phyloP scores from a whole-genome alignment of 768 basidiomycete species.

The Collybia mongolica region DNA sequence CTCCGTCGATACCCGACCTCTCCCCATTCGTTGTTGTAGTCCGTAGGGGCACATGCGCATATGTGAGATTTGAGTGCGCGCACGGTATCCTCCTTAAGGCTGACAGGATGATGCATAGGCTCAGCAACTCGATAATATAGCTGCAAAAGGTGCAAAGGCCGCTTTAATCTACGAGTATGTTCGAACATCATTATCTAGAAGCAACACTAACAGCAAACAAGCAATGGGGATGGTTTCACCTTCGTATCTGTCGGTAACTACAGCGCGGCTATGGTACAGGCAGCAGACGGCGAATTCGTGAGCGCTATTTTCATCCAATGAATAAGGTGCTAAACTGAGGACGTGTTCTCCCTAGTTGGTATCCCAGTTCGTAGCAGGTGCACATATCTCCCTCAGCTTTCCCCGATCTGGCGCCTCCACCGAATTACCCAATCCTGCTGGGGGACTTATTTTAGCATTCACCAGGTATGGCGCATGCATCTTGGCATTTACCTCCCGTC shows the following conservation, averaged over 20 bases:
- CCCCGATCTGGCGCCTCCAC: constrained; percentile 41
- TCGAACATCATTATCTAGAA: too few species aligned
- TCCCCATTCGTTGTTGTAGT: constrained; percentile 47
- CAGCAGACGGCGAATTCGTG: constrained; percentile 55
- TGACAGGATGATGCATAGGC: background rate
- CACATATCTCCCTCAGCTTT: constrained; percentile 41
- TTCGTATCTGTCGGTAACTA: constrained; percentile 44
- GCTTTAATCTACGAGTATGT: background rate
- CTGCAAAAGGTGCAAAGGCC: background rate
- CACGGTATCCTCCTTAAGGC: too few species aligned
- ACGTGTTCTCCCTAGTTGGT: constrained; percentile 36
- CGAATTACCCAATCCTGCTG: constrained; percentile 46
- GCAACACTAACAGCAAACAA: constrained; percentile 13
- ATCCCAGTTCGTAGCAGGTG: constrained; percentile 45
- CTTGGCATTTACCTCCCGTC: background rate
- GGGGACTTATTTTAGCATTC: constrained; percentile 56
- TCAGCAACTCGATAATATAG: constrained; percentile 34
- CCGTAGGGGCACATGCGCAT: too few species aligned
- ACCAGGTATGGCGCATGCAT: constrained; percentile 25
- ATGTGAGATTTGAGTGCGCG: too few species aligned
- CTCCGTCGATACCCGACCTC: constrained; percentile 51
- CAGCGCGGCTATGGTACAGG: constrained; percentile 49
- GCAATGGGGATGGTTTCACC: constrained; percentile 48
- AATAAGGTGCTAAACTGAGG: background rate
- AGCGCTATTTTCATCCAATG: background rate